These are phyloP conservation scores for Bocquillonia castaneifolia DNA, from an alignment of 441 rosid genomes.

Conservation along the genomic window DNA sequence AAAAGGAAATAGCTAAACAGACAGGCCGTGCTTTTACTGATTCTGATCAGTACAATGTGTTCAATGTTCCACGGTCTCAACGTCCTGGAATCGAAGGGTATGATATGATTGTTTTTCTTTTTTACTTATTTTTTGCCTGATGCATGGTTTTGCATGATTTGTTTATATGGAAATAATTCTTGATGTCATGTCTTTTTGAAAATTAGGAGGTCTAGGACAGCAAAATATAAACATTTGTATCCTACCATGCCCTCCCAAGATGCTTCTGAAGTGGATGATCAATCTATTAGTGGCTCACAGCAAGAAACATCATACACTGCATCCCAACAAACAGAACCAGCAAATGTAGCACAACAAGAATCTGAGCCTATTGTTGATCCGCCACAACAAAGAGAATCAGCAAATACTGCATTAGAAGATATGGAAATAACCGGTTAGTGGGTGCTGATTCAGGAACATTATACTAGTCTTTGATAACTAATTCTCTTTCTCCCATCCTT, in stretches of 20 bases:
- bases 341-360: slow-evolving; percentile 11
- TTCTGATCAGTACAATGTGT: slow-evolving; percentile 30
- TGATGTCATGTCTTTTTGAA: background rate
- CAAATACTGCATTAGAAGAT: slow-evolving; percentile 24
- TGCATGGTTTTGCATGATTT: background rate
- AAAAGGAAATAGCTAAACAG: slow-evolving; percentile 64
- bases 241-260: slow-evolving; percentile 34
- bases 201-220: slow-evolving; percentile 47
- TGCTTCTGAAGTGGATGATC: slow-evolving; percentile 25
- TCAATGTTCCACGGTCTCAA: slow-evolving; percentile 39
- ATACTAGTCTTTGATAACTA: slow-evolving; percentile 7
- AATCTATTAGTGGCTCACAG: slow-evolving; percentile 16
- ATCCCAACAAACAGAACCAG: slow-evolving; percentile 23
- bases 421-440: slow-evolving; percentile 38
- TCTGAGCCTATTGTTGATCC: slow-evolving; percentile 15
- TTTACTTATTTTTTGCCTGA: background rate
- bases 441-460: slow-evolving; percentile 17
- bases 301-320: slow-evolving; percentile 29
- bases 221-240: slow-evolving; percentile 43
- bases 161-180: too few relatives aligned
- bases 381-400: slow-evolving; percentile 7
- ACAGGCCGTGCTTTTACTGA: slow-evolving; percentile 41
- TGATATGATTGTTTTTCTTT: slow-evolving; percentile 21
- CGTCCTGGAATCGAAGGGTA: slow-evolving; percentile 63
- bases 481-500: background rate